Conservation (phyloP, 169 alveolate species). For the Eimeria tenella region DNA sequence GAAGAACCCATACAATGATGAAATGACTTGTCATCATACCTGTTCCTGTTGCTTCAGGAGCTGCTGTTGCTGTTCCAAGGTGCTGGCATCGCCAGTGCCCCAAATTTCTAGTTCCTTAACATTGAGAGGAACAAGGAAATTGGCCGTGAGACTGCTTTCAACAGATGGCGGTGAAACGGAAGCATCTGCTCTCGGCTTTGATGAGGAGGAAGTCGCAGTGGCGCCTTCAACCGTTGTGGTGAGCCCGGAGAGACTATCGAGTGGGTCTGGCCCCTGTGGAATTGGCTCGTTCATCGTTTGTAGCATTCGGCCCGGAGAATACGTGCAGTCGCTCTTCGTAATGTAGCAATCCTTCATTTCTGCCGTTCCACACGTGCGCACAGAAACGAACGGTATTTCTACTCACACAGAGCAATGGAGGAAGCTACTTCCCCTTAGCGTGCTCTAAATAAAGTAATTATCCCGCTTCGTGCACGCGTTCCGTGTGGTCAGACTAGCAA, state of each 20-base stretch:
- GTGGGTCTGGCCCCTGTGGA: slow-evolving; percentile 2
- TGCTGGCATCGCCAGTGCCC: slow-evolving; percentile 77
- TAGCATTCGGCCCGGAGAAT: slow-evolving; percentile 74
- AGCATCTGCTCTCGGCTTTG: slow-evolving; percentile 19
- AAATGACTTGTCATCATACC: not conserved
- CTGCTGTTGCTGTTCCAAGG: slow-evolving; percentile 74
- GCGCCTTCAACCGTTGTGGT: slow-evolving; percentile 3
- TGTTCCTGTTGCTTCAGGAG: slow-evolving; percentile 62
- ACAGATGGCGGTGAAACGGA: not conserved
- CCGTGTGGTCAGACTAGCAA: too few species aligned
- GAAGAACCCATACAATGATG: too few species aligned
- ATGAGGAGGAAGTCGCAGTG: not conserved
- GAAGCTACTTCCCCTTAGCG: too few species aligned
- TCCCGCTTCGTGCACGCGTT: too few species aligned
- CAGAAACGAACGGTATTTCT: not conserved
- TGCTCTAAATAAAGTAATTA: too few species aligned
- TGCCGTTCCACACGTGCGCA: not conserved
- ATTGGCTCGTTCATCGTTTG: slow-evolving; percentile 64
- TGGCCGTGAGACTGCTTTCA: slow-evolving; percentile 38
- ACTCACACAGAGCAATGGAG: not conserved
- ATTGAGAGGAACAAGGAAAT: slow-evolving; percentile 58
- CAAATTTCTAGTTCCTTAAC: slow-evolving; percentile 79
- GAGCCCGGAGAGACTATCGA: not conserved
- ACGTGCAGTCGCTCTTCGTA: slow-evolving; percentile 79
- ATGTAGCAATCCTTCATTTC: slow-evolving; percentile 76